Evolutionary conservation across 2,329 filamentous ascomycete species (phyloP), one percentile per base, ranked within the genome.

Genomic region (Nannizziopsis arthrosporioides): DNA sequence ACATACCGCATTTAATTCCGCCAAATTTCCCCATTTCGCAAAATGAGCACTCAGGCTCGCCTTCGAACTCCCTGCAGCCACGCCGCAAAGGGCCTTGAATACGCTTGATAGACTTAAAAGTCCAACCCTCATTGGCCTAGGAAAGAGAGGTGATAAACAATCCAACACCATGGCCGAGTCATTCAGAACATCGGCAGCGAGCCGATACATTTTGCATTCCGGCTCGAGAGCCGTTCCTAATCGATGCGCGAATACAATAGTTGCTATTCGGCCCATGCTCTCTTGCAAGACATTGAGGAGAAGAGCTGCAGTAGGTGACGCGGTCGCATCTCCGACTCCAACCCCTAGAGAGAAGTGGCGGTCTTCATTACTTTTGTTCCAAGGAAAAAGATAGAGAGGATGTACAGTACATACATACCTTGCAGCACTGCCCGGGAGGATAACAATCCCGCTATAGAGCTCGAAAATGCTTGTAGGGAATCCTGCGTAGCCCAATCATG

Each of bases 41-140:
- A 98, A 96, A 67, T 98, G 92, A 9, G 86, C 84, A 61, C 85
- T 92, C 56, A 98, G 68, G 52, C 84, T 89, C 1, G 90, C 90
- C 66, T 96, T 96, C 54, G 85, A 84, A 47, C 86, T 88, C 10
- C 85, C 87, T 0, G 87, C 90, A 0, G 90, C 85, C 4, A 96
- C 88, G 19, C 90, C 92, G 61, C 92, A 96, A 0, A 95, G 68
- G 0, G 79, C 75, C 36, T 81, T 67, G 47, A 84, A 65, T 7
- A 82, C 71, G 51, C 80, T 81, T 18, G 75, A 76, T 18, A 74
- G 64, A 56, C 78, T 78, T 44, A 84, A 67, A 1, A 84, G 58
- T 3, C 69, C 55, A 1, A 84, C 76, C 6, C 81, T 68, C 1
- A 71, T 59, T 0, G 72, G 61, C 47, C 76, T 76, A 0, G 83